Evolutionary conservation across 2,329 filamentous ascomycete species (phyloP), one percentile per base, ranked within the genome.

Genomic region (Pseudogymnoascus sp.): DNA sequence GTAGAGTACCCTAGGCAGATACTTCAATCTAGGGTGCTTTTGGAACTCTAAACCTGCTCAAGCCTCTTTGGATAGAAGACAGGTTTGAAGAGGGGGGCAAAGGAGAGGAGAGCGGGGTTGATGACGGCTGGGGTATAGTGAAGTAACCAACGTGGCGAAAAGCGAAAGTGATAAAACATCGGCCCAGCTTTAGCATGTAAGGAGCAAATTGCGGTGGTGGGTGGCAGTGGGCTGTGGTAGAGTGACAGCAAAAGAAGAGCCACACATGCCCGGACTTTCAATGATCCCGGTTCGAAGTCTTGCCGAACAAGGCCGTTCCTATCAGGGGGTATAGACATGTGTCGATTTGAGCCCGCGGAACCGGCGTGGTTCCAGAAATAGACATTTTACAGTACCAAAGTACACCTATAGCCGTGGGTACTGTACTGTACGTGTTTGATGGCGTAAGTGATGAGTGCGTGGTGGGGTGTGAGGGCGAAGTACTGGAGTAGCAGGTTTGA

Each of bases 221-320:
- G 5, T 18, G 45, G 27, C 33, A n/a, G 29, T 33, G 29, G 25
- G 15, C 29, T 33, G 48, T 52, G 27, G 27, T 52, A 55, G n/a
- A 55, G 27, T 55, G 10, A 31, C 27, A 15, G 48, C 18, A 29
- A 15, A 55, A 15, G 27, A 8, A 55, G 48, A 55, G 13, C 45
- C 29, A 55, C 48, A 21, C 29, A 55, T 55, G n/a, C 33, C n/a
- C 48, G 29, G 48, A 55, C 27, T 55, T 55, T 33, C 48, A 55
- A 55, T 55, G 48, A 55, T 55, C 48, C 48, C 5, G 48, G 29
- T 55, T 18, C 25, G 10, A 55, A 55, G 29, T 33, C 29, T 55
- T 55, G 48, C 48, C 48, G 48, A 55, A 55, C 18, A 29, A 55
- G 48, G 48, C 48, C 48, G 48, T 55, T 35, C 48, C 48, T 55